A percentile compares a stretch with the other conserved stretches of the same genome.
Conservation (phyloP, 208 protist species). For the Leptomonas pyrrhocoris region DNA sequence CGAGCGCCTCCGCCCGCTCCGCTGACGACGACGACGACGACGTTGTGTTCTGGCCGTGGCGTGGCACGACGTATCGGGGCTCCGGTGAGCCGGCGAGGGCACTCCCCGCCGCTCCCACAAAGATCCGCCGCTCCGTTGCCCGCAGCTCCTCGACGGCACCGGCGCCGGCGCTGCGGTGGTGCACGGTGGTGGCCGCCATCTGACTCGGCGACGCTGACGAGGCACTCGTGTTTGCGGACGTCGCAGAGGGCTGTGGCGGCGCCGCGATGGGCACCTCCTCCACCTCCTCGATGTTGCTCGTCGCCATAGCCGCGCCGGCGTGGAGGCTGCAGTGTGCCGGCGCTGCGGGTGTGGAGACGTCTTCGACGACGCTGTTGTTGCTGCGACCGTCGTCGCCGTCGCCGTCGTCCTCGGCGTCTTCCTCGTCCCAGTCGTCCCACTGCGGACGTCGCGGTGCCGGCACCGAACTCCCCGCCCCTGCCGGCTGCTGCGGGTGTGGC, state of each 20-base stretch:
- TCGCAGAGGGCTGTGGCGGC: not conserved
- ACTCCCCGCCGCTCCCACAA: constrained; percentile 29
- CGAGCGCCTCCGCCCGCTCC: constrained; percentile 22
- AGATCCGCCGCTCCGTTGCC: constrained; percentile 41
- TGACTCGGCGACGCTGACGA: not conserved
- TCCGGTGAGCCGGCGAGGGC: constrained; percentile 23
- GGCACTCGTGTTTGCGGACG: not conserved
- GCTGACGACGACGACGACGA: constrained; percentile 52
- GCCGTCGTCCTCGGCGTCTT: constrained; percentile 19
- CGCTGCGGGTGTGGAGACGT: not conserved
- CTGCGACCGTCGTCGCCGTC: constrained; percentile 5
- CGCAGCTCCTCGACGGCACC: constrained; percentile 18
- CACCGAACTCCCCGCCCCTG: not conserved
- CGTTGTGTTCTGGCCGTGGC: constrained; percentile 49
- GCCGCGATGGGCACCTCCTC: not conserved
- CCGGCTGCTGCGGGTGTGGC: not conserved
- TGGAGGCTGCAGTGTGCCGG: constrained; percentile 7
- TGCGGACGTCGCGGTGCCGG: constrained; percentile 12
- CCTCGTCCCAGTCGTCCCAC: constrained; percentile 40
- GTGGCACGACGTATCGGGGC: constrained; percentile 38
- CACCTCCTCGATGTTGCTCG: constrained; percentile 5
- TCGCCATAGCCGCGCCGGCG: constrained; percentile 27
- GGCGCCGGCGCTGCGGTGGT: constrained; percentile 1
- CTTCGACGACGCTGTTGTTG: not conserved
- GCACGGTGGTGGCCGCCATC: constrained; percentile 13